These are phyloP conservation scores for Elymus sibiricus DNA, from an alignment of 176 grass and related monocot genomes.

Conservation along the genomic window DNA sequence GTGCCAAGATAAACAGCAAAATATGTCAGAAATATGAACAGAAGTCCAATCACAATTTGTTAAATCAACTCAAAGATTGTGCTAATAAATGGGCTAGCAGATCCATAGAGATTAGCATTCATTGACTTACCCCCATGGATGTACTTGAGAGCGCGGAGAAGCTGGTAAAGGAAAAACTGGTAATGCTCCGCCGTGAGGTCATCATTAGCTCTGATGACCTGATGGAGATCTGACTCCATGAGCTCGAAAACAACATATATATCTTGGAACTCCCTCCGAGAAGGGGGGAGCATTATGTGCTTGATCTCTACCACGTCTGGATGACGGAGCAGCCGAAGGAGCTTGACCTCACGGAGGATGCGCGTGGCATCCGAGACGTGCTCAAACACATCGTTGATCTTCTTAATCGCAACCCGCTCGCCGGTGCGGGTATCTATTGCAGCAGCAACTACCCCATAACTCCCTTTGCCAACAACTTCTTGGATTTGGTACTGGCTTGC, in stretches of 20 bases:
- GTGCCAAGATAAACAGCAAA: constrained; percentile 35
- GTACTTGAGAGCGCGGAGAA: constrained; percentile 88
- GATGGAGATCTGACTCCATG: constrained; percentile 92
- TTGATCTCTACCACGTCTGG: constrained; percentile 94
- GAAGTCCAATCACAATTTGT: background rate
- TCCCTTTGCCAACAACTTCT: constrained; percentile 91
- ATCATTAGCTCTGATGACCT: constrained; percentile 93
- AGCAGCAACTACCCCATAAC: constrained; percentile 88
- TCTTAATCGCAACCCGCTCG: constrained; percentile 89
- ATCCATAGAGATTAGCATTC: background rate
- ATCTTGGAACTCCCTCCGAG: constrained; percentile 83
- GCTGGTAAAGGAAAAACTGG: constrained; percentile 92
- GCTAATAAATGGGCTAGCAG: background rate
- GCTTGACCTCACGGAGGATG: constrained; percentile 88
- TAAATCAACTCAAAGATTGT: background rate
- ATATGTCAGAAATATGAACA: constrained; percentile 24
- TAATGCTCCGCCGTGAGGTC: constrained; percentile 84
- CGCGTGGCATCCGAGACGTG: constrained; percentile 90
- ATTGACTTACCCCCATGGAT: constrained; percentile 70
- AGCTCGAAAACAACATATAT: constrained; percentile 94
- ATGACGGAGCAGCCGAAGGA: constrained; percentile 75
- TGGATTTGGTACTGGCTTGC: constrained; percentile 84
- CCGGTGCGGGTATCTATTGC: constrained; percentile 76
- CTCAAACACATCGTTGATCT: constrained; percentile 97
- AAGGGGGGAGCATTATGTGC: constrained; percentile 95